Conservation (phyloP, 2,329 filamentous ascomycete genomes). For the Bertia moriformis region DNA sequence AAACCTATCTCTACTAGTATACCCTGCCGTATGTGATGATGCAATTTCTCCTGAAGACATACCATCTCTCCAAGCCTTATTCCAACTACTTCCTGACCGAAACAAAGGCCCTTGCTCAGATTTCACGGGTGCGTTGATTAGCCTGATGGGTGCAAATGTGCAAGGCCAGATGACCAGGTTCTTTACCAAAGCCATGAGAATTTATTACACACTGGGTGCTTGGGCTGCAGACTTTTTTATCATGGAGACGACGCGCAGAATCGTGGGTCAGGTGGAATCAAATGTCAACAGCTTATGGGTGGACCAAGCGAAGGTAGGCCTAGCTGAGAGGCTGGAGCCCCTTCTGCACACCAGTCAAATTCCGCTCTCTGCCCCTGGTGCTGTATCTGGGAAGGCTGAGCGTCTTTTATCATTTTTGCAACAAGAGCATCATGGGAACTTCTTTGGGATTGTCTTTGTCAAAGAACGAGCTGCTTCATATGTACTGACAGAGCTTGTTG, state of each 20-base stretch:
- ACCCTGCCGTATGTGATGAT: background rate
- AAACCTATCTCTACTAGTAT: conserved; percentile 24
- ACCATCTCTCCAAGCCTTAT: background rate
- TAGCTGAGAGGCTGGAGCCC: background rate
- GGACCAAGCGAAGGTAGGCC: background rate
- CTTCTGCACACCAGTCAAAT: background rate
- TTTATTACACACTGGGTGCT: conserved; percentile 43
- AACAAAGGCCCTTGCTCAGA: too few relatives aligned
- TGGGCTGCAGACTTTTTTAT: conserved; percentile 62
- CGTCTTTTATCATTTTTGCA: background rate
- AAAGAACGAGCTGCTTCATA: background rate
- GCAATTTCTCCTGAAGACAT: background rate
- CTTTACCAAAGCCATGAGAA: conserved; percentile 27
- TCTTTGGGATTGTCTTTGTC: conserved; percentile 1
- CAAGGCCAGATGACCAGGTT: conserved; percentile 42
- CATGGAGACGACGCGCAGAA: conserved; percentile 25
- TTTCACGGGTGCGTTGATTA: too few relatives aligned
- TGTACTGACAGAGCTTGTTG: background rate
- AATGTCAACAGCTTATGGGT: background rate
- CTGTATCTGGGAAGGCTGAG: background rate
- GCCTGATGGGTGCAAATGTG: too few relatives aligned
- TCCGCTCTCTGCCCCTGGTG: background rate
- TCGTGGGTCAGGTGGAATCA: background rate
- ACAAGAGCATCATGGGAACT: background rate
- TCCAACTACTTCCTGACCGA: too few relatives aligned